Evolutionary conservation across 1,284 basidiomycete species (phyloP).

Genomic region (Gymnopus androsaceus): DNA sequence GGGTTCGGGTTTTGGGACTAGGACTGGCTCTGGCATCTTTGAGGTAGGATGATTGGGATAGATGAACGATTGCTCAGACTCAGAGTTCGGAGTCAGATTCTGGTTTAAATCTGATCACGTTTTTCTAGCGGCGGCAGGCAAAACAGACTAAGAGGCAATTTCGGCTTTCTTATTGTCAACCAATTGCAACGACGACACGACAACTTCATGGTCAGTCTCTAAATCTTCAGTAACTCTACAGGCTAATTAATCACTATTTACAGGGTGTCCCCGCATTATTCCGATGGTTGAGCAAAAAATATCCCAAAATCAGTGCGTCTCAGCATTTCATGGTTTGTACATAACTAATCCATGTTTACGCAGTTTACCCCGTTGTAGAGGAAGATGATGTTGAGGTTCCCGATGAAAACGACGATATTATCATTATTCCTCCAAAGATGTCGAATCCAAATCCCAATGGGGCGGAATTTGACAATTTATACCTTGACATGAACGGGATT

Average conservation of each 20-base stretch:
- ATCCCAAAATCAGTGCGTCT: constrained; percentile 86
- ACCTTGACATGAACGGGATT: constrained; percentile 93
- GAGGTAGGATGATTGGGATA: background rate
- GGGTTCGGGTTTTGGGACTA: background rate
- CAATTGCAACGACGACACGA: background rate
- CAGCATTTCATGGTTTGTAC: background rate
- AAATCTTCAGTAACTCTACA: background rate
- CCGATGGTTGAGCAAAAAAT: constrained; percentile 95
- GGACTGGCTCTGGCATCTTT: constrained; percentile 6
- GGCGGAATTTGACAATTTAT: constrained; percentile 93
- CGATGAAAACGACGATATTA: constrained; percentile 67
- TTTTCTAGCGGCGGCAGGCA: background rate
- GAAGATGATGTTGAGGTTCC: constrained; percentile 75
- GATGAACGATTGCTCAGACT: background rate
- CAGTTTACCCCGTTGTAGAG: constrained; percentile 80
- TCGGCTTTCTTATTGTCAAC: background rate
- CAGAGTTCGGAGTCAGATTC: background rate
- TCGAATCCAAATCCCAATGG: constrained; percentile 92
- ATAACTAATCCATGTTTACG: background rate
- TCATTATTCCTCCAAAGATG: constrained; percentile 84
- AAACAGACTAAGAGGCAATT: background rate
- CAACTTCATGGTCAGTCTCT: background rate
- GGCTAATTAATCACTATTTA: background rate
- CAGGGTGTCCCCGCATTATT: constrained; percentile 96
- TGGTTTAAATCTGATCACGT: background rate